Conservation (phyloP, 75 land plant species). For the Picea sitchensis region DNA sequence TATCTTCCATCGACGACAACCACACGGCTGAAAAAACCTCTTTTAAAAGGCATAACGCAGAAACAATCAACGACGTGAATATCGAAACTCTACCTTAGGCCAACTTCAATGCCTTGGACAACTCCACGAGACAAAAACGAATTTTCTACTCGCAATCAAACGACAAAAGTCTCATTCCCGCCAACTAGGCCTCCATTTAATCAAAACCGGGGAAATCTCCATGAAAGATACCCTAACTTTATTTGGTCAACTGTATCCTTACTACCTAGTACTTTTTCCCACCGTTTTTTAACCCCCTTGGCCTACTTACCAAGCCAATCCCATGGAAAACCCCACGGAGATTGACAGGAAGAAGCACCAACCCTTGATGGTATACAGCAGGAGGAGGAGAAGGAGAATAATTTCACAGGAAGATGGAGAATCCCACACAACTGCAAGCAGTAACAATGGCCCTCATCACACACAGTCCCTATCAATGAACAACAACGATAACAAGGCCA, state of each 20-base stretch:
- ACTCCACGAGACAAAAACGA: too few species aligned
- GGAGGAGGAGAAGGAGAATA: not conserved
- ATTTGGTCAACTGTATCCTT: not conserved
- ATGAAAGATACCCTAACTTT: not conserved
- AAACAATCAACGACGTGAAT: too few species aligned
- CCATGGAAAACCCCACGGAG: not conserved
- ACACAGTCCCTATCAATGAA: not conserved
- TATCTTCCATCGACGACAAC: too few species aligned
- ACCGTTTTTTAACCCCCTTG: not conserved
- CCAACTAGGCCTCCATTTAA: constrained; percentile 2
- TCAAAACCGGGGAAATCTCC: not conserved
- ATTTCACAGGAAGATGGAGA: not conserved
- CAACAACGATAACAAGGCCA: not conserved
- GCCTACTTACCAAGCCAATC: not conserved
- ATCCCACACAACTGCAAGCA: constrained; percentile 4
- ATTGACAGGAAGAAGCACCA: not conserved
- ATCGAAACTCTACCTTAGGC: too few species aligned
- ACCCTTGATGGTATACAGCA: constrained; percentile 1
- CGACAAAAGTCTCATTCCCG: constrained; percentile 1
- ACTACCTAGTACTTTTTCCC: not conserved
- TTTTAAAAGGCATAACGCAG: too few species aligned
- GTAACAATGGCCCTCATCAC: not conserved
- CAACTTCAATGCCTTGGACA: too few species aligned
- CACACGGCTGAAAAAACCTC: too few species aligned
- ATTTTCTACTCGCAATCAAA: too few species aligned